phyloP scores from a whole-genome alignment of 192 early-diverging fungal genomes.

The Rhizophlyctis rosea region DNA sequence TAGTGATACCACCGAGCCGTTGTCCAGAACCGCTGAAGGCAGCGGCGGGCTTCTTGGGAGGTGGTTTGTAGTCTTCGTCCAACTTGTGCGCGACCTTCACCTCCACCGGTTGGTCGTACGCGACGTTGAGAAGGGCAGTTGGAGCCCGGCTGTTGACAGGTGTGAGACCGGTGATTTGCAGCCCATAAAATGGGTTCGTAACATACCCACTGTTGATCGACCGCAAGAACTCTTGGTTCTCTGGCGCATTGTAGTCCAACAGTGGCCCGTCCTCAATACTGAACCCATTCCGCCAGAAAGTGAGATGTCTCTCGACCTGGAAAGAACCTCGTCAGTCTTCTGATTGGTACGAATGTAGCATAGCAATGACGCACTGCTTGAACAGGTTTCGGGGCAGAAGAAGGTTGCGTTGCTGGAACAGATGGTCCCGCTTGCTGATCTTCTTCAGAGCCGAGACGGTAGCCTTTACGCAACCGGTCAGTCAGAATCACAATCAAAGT shows the following conservation, averaged over 20 bases:
- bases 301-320: constrained; percentile 67
- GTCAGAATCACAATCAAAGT: neutral
- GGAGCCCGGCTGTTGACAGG: constrained; percentile 71
- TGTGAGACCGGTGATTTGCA: constrained; percentile 1
- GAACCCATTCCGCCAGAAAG: constrained; percentile 96
- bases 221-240: constrained; percentile 78
- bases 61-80: constrained; percentile 83
- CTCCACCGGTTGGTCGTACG: constrained; percentile 85
- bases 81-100: constrained; percentile 77
- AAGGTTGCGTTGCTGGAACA: neutral
- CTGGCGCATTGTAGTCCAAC: constrained; percentile 79
- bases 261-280: constrained; percentile 92
- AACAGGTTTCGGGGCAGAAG: neutral
- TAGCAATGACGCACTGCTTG: constrained; percentile 15
- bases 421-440: constrained; percentile 14
- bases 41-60: constrained; percentile 69
- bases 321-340: neutral
- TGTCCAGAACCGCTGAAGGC: constrained; percentile 80
- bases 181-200: neutral
- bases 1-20: constrained; percentile 66
- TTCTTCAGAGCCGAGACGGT: constrained; percentile 24
- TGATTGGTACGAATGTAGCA: neutral
- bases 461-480: constrained; percentile 7
- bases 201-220: constrained; percentile 83
- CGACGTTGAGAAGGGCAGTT: constrained; percentile 79